Base-by-base conservation (phyloP, 108 stramenopile genomes). In the Skeletonema potamos region DNA sequence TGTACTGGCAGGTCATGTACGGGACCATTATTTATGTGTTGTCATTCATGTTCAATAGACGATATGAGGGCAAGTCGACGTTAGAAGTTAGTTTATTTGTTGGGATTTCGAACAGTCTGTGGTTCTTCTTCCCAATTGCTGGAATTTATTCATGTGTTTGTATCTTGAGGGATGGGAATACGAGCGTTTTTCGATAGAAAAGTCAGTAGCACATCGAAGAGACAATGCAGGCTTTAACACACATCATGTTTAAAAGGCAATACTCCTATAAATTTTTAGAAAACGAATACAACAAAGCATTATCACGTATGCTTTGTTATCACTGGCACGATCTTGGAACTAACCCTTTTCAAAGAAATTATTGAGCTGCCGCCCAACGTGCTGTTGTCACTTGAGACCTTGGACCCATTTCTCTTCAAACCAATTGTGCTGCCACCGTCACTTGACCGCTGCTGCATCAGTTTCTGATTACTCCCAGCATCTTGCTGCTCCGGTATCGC, bases 1-100 rank as follows among this genome's bases (percentile, higher is more conserved):
- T 73, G 60, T 90, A 89, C 59, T 90, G 88, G 89, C 89, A 93
- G 73, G 78, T 91, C n/a, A 58, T 86, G 54, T 93, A 93, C 73
- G 92, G 92, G 9, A 83, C 92, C 2, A 79, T 93, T 9, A 87
- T 93, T 34, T 93, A 93, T 58, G 62, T 91, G 7, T 63, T 91
- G 43, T 84, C 85, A 7, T 93, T 84, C 61, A 36, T 88, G 17
- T 91, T 77, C 46, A 93, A 93, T 62, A 68, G 73, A 39, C 78
- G 92, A 17, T 85, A 93, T 65, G 58, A 74, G 48, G 87, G 85
- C 17, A 83, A 79, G 48, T 60, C 76, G 4, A 26, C 76, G 12
- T 28, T 64, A 27, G 88, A 88, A 54, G 82, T 89, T 46, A 44
- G 76, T 33, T 73, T 86, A 20, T 91, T 93, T 76, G 92, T 93